Conservation (phyloP, 2,329 filamentous ascomycete genomes). For the Aspergillus sp. region DNA sequence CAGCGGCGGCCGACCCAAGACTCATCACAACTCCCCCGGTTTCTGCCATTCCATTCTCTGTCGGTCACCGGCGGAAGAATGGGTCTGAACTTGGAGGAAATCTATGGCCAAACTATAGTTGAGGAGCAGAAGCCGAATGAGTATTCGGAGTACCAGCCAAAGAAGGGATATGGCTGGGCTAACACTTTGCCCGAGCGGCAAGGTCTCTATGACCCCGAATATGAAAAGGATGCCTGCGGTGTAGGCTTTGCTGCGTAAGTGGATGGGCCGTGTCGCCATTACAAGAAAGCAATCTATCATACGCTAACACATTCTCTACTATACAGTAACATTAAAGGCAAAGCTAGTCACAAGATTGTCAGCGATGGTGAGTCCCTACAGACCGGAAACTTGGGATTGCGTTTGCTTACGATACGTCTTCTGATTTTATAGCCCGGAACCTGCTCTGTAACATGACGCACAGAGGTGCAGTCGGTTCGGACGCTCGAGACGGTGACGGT, state of each 20-base stretch:
- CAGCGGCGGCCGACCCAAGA: conserved; percentile 21
- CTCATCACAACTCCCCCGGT: conserved; percentile 16
- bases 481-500: conserved; percentile 96
- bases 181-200: conserved; percentile 95
- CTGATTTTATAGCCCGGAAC: conserved; percentile 66
- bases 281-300: conserved; percentile 4
- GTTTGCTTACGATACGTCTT: conserved; percentile 32
- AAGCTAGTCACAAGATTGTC: conserved; percentile 95
- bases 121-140: conserved; percentile 45
- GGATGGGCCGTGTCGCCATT: background rate
- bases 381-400: background rate
- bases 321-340: conserved; percentile 90
- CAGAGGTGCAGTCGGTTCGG: conserved; percentile 94
- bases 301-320: conserved; percentile 11
- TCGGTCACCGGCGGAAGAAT: conserved; percentile 50
- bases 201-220: conserved; percentile 93
- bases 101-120: conserved; percentile 48
- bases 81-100: conserved; percentile 51
- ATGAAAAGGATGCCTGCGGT: conserved; percentile 99
- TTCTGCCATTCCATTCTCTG: conserved; percentile 36
- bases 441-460: conserved; percentile 99
- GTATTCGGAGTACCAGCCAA: conserved; percentile 55
- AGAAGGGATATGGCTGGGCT: conserved; percentile 82
- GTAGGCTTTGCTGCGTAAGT: conserved; percentile 96
- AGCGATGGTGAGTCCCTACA: conserved; percentile 74